Evolutionary conservation across 352 stramenopile species (phyloP).

Genomic region (Phytophthora cryptogea): DNA sequence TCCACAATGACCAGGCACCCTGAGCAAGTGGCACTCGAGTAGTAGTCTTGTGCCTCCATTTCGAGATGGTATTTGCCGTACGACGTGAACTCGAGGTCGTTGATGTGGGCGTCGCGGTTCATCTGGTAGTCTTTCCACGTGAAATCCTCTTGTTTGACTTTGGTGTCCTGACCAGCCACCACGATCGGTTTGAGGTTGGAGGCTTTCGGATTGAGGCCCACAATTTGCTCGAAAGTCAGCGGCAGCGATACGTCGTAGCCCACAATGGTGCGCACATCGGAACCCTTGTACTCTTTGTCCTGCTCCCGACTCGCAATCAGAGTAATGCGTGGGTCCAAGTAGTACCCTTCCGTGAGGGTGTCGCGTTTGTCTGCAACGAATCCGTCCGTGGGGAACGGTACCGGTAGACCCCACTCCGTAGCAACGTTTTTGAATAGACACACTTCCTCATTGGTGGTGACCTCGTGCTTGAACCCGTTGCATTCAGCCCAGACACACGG

Average conservation of each 20-base stretch:
- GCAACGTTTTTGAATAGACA: conserved; percentile 46
- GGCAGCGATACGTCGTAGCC: conserved; percentile 3
- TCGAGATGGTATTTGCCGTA: conserved; percentile 64
- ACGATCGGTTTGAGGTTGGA: conserved; percentile 22
- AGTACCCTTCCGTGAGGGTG: conserved; percentile 23
- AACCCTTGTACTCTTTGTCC: conserved; percentile 25
- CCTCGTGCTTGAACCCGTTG: conserved; percentile 33
- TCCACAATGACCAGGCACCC: conserved; percentile 66
- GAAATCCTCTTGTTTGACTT: conserved; percentile 15
- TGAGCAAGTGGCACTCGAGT: conserved; percentile 36
- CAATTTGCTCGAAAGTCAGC: conserved; percentile 20
- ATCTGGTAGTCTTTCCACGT: conserved; percentile 65
- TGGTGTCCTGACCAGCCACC: not conserved
- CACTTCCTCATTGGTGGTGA: conserved; percentile 24
- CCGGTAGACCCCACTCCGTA: conserved; percentile 40
- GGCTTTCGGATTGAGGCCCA: conserved; percentile 7
- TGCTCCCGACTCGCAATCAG: conserved; percentile 18
- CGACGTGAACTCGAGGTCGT: conserved; percentile 42
- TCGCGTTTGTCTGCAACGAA: conserved; percentile 54
- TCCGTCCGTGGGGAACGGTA: conserved; percentile 61
- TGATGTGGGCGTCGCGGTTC: conserved; percentile 38
- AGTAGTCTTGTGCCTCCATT: conserved; percentile 62
- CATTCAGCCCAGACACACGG: conserved; percentile 53
- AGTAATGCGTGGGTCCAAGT: conserved; percentile 24
- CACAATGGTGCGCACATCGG: conserved; percentile 17